phyloP scores from a whole-genome alignment of 257 asterid genomes.

The Solanum paucissectum region DNA sequence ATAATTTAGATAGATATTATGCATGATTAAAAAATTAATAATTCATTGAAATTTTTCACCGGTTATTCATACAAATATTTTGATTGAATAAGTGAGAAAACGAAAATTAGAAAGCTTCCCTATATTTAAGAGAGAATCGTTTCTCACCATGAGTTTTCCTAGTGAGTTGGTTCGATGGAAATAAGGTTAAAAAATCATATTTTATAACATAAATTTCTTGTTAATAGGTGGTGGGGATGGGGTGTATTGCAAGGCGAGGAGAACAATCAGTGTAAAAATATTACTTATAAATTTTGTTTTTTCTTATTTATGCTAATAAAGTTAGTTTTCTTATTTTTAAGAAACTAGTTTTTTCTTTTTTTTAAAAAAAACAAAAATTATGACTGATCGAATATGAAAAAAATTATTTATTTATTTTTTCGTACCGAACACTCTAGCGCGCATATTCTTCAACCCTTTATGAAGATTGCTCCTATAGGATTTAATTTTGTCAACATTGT shows the following conservation, averaged over 20 bases:
- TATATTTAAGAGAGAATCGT: no score
- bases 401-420: no score
- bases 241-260: no score
- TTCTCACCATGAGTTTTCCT: background rate
- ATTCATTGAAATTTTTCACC: background rate
- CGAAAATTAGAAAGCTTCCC: background rate
- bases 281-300: background rate
- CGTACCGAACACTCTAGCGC: background rate
- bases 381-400: no score
- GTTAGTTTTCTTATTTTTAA: background rate
- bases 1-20: no score
- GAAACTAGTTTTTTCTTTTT: background rate
- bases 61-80: background rate
- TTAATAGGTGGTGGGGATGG: background rate
- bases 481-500: background rate
- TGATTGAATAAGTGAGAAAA: accelerated
- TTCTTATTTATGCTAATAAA: background rate
- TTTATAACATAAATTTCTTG: background rate
- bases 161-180: background rate
- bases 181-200: no score
- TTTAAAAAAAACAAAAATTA: no score
- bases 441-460: background rate
- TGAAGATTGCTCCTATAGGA: background rate
- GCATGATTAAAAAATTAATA: no score
- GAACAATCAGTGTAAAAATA: no score